Evolutionary conservation across 257 asterid genomes (phyloP), one percentile per base, ranked within the genome.

Genomic region (Cordia subcordata): DNA sequence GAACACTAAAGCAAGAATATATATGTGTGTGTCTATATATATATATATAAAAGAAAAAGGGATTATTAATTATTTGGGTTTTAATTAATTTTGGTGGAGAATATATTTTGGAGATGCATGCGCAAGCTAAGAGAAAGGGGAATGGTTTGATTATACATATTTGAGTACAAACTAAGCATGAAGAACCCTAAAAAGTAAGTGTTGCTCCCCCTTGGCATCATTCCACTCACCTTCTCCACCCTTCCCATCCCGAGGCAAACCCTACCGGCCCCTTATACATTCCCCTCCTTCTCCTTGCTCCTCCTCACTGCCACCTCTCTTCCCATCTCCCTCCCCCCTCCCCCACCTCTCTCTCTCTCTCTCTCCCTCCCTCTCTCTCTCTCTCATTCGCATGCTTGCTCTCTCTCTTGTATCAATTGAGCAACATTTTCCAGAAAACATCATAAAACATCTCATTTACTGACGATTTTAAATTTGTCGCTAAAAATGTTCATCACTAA

Each of bases 131-230:
- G 64, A 50, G 56, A 27, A 52, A 40, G 68, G 62, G 61, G 66
- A 22, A 32, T 65, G 60, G 61, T 57, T 40, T 63, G 67, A 37
- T 49, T 50, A 57, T n/a, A n/a, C n/a, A n/a, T 51, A 72, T 75
- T 79, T 82, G 93, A 83, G 88, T 81, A 70, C 44, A 79, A 81
- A 75, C 57, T 68, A 81, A 88, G 95, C 93, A 83, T 83, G 95
- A 83, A 51, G 75, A 83, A 81, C 86, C 87, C 89, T 83, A 83
- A 85, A n/a, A 82, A 82, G 92, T 72, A 78, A 87, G 78, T 44
- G n/a, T 69, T 63, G 66, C 78, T 64, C 83, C 86, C 77, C 46
- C 20, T 72, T 49, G 59, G 70, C 69, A 88, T 88, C 90, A 81
- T 88, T 85, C 72, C 78, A 66, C 82, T 78, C 92, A 79, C 92